These are phyloP conservation scores for Penicillium maclennaniae DNA, from an alignment of 495 filamentous ascomycete species.

Conservation along the genomic window DNA sequence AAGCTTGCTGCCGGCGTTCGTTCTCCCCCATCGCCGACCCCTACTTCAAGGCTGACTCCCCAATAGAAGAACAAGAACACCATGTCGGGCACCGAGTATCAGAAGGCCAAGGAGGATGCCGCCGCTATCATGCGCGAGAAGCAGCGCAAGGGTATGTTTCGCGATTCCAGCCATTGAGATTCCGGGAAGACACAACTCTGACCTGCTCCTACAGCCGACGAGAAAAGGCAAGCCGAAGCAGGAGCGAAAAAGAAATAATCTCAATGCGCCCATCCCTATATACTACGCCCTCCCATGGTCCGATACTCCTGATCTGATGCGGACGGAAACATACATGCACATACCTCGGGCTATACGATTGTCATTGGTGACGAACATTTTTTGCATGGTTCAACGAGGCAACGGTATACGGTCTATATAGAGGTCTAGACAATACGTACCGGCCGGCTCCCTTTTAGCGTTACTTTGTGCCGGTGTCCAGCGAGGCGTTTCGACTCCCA, in stretches of 20 bases:
- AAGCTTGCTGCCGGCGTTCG: slow-evolving; percentile 47
- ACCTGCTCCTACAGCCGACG: slow-evolving; percentile 24
- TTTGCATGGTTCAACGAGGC: not conserved
- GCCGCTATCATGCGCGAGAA: slow-evolving; percentile 88
- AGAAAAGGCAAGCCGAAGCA: slow-evolving; percentile 26
- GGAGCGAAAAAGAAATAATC: slow-evolving; percentile 26
- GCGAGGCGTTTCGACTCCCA: slow-evolving; percentile 25
- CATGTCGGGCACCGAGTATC: slow-evolving; percentile 62
- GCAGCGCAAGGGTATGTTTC: slow-evolving; percentile 69
- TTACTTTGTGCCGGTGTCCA: slow-evolving; percentile 19
- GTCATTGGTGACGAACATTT: not conserved
- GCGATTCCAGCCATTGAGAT: not conserved
- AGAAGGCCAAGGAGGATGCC: slow-evolving; percentile 67
- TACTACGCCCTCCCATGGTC: not conserved
- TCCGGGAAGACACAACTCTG: not conserved
- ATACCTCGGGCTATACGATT: not conserved
- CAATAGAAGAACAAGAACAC: slow-evolving; percentile 61
- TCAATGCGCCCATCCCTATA: not conserved
- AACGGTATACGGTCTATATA: not conserved
- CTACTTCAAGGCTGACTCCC: slow-evolving; percentile 4
- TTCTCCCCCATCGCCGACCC: slow-evolving; percentile 9
- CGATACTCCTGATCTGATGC: not conserved
- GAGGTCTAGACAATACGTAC: not conserved
- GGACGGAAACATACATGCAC: not conserved
- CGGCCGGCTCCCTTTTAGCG: not conserved